Evolutionary conservation across 306 rosid genomes (phyloP).

Genomic region (Cucumis hystrix): DNA sequence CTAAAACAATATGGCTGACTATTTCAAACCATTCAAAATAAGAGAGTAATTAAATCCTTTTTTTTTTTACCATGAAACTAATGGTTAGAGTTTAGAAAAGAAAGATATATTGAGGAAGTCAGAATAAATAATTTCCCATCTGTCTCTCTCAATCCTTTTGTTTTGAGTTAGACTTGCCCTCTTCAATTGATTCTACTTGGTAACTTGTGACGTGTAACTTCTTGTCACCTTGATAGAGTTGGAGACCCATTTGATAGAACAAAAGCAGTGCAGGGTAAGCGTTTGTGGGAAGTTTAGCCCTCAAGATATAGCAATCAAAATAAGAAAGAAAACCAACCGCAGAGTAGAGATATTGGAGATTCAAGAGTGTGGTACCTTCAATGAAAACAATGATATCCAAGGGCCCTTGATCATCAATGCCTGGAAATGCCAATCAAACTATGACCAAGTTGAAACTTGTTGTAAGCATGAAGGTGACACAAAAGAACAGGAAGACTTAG

Average conservation of each 20-base stretch:
- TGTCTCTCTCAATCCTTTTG: not conserved
- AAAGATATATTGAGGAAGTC: not conserved
- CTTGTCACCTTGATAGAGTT: not conserved
- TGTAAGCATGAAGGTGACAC: conserved; percentile 1
- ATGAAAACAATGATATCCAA: not conserved
- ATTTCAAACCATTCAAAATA: not conserved
- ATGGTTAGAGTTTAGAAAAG: not conserved
- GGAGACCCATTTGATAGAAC: conserved; percentile 8
- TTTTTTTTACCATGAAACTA: not conserved
- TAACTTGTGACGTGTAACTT: not conserved
- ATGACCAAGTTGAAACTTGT: not conserved
- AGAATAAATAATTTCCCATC: not conserved
- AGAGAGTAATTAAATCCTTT: not conserved
- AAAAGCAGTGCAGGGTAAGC: conserved; percentile 8
- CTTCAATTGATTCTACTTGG: not conserved
- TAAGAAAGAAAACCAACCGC: conserved; percentile 11
- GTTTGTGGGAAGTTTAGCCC: conserved; percentile 7
- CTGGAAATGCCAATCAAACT: conserved; percentile 7
- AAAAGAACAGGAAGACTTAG: not conserved
- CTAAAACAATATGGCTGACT: not conserved
- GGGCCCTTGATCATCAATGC: conserved; percentile 5
- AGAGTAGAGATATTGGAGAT: conserved; percentile 12
- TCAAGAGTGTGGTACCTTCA: conserved; percentile 3
- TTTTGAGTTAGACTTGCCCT: not conserved
- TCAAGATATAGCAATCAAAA: conserved; percentile 9